A percentile compares a stretch with the other conserved stretches of the same genome.
phyloP scores from a whole-genome alignment of 106 monocot species.

The Ottelia alismoides region DNA sequence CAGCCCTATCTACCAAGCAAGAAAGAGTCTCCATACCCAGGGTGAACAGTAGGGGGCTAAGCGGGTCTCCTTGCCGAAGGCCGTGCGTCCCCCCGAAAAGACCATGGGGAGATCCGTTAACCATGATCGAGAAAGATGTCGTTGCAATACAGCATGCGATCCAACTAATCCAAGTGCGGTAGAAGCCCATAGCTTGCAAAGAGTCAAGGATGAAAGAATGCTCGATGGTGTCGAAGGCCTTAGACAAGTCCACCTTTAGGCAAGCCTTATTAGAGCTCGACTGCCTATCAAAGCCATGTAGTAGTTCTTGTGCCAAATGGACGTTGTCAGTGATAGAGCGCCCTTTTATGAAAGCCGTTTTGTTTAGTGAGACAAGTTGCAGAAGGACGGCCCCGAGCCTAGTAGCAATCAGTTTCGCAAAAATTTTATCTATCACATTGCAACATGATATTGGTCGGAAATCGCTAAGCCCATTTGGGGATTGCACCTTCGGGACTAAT shows the following conservation, averaged over 20 bases:
- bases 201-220: not conserved
- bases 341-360: not conserved
- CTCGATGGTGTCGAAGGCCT: not conserved
- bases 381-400: not conserved
- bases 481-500: not conserved
- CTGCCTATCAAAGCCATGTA: not conserved
- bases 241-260: not conserved
- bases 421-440: not conserved
- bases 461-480: not conserved
- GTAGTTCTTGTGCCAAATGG: not conserved
- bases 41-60: not conserved
- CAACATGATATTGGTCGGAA: not conserved
- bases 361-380: not conserved
- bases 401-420: not conserved
- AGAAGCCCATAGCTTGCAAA: not conserved
- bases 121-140: not conserved
- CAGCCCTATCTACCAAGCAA: not conserved
- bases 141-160: not conserved
- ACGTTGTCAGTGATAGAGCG: not conserved
- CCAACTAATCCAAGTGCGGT: not conserved
- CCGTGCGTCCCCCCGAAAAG: not conserved
- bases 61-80: not conserved
- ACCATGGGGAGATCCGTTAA: not conserved
- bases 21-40: not conserved
- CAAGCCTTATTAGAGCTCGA: not conserved